Evolutionary conservation across 176 grass and related monocot genomes (phyloP), one percentile per base, ranked within the genome.

Genomic region (Eremochloa ophiuroides): DNA sequence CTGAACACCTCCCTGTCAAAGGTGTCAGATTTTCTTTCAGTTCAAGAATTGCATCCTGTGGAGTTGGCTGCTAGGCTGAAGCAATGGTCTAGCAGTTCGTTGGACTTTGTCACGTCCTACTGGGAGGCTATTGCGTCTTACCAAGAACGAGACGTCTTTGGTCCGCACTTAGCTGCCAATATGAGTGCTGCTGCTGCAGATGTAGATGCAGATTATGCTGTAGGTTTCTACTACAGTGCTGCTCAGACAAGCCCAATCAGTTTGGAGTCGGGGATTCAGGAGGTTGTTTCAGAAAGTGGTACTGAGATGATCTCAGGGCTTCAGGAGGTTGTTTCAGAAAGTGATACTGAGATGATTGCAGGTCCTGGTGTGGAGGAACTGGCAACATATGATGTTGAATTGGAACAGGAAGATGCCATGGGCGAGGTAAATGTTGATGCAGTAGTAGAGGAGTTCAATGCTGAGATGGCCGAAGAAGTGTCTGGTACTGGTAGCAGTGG

Each of bases 61-160:
- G 82, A 91, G 47, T 82, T 93, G 67, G 77, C 69, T 87, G 74
- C 63, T 83, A 87, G 81, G 82, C 83, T 95, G 13, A 84, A 83
- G 73, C 70, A 87, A 53, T 91, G 86, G 93, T 88, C 86, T 82
- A 83, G 80, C 43, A 59, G 85, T 60, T 84, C 75, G 15, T 88
- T 93, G 62, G 73, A 88, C 69, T 77, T 59, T 12, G 81, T 91
- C 78, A 58, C 77, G 30, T 80, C 74, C 68, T 80, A 86, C 73
- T 79, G 62, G 71, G 75, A 80, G 71, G 63, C 68, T 50, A 39
- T 85, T 35, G 62, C 8, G 15, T 55, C 80, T 29, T 28, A 69
- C 22, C 66, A 73, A 30, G 37, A 71, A n/a, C 84, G 69, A 81
- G 81, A 88, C 55, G 70, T 71, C 23, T 79, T 80, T 62, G 84